Base-by-base conservation (phyloP, 2,329 filamentous ascomycete genomes). In the Geosmithia flava region DNA sequence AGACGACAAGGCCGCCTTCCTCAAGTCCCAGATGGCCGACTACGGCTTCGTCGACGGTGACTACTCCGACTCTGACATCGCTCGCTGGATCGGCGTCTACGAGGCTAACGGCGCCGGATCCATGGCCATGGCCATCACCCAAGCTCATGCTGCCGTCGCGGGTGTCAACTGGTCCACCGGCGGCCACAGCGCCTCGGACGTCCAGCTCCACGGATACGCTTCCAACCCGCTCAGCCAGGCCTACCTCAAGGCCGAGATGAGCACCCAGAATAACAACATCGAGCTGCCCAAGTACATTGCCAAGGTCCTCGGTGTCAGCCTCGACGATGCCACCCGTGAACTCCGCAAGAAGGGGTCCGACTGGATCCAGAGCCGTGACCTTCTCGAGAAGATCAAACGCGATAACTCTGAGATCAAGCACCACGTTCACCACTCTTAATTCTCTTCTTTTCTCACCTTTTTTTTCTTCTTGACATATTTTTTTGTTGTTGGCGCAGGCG, bases 241-340 rank as follows among this genome's bases (percentile, higher is more conserved):
- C n/a, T 29, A 45, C 2, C 47, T 56, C 50, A 52, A 51, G 48
- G 48, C 48, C 27, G 48, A 50, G n/a, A 51, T 60, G 29, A 55
- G 56, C 15, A 50, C 48, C 20, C 56, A 55, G 53, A 53, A 53
- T 43, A 51, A 60, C 51, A 60, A 60, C 51, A 59, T 50, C 20
- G 53, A 57, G 49, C 51, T 60, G 15, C 54, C 58, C 16, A 48
- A 40, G 20, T 58, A 60, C 46, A 50, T 59, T 16, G 56, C 56
- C 45, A 49, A 53, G 44, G 54, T 50, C 8, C 54, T 60, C 4
- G 53, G 52, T 15, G 39, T 61, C 17, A 51, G 51, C 46, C 48
- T 59, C 49, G 41, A 45, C 10, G 49, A 54, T 20, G 52, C 52
- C 13, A 61, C 57, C 3, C 45, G 49, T 49, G 44, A 48, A 23